Conservation (phyloP, 108 stramenopile species). For the Aureococcus anophagefferens region DNA sequence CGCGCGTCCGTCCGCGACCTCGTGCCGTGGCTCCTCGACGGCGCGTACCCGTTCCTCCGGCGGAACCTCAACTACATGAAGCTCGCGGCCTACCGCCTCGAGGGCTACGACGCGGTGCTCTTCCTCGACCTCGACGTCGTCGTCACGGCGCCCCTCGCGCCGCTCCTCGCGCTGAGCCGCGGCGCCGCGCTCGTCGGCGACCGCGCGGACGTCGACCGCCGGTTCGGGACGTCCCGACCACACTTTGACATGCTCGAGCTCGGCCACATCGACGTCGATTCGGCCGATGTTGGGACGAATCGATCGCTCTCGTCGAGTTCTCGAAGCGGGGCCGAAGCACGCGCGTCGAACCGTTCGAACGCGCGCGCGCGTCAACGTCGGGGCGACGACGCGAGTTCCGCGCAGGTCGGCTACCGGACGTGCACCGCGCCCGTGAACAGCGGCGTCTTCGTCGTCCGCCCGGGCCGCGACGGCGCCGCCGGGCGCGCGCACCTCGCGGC, state of each 20-base stretch:
- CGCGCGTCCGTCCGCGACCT: neutral
- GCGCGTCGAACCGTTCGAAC: too few relatives aligned
- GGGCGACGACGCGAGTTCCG: neutral
- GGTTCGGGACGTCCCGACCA: too few relatives aligned
- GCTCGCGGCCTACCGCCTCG: neutral
- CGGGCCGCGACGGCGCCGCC: neutral
- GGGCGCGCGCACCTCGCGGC: neutral
- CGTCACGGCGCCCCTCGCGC: neutral
- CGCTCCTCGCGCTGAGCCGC: neutral
- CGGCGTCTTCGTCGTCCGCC: neutral
- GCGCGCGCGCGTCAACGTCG: too few relatives aligned
- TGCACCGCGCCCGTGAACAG: neutral
- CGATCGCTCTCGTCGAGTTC: too few relatives aligned
- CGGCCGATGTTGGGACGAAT: too few relatives aligned
- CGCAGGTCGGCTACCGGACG: neutral
- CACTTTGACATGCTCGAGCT: too few relatives aligned
- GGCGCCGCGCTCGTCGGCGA: too few relatives aligned
- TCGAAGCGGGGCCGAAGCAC: too few relatives aligned
- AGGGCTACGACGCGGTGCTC: neutral
- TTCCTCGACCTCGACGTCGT: neutral
- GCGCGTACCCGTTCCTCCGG: neutral
- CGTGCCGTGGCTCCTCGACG: neutral
- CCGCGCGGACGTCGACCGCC: too few relatives aligned
- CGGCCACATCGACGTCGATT: too few relatives aligned
- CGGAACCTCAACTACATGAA: neutral